Base-by-base conservation (phyloP, 208 protist species). In the Phytomonas serpens region DNA sequence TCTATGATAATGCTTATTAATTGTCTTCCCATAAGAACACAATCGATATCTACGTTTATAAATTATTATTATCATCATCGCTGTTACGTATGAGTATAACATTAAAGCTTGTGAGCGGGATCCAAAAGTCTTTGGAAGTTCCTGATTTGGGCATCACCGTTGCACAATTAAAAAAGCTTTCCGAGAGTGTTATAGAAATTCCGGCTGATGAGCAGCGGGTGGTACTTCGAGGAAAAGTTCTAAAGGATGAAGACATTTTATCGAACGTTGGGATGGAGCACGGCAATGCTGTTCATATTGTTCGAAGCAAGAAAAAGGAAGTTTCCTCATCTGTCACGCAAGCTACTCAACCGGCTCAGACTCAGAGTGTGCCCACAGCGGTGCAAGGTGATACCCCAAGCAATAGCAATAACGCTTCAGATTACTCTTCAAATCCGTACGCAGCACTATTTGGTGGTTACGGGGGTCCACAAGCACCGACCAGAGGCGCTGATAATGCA, bases 261-360 rank as follows among this genome's bases (percentile, higher is more conserved):
- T 86, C 85, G 52, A 81, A 76, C 33, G 65, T 88, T 16, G 93
- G 93, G 13, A 80, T 97, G 72, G 84, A 91, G 65, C 69, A 87
- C 42, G 93, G 89, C 1, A 87, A 82, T 66, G 88, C 88, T 33
- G 73, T 97, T 57, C 91, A 97, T 67, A 80, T 97, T 71, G 93
- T 97, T 16, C 81, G 89, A 27, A 86, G 84, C 70, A 86, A 90
- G 76, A 92, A 57, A 57, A 57, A 57, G 47, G 47, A 57, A 19
- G 11, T 23, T 27, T 6, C 47, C 19, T 57, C 47, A 19, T 57
- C 72, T 5, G 34, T 61, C 13, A 27, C 57, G 0, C 52, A 61
- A 52, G 31, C 72, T 27, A 51, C 73, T 13, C 52, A 78, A 30
- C 27, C 72, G 33, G 65, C 31, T 65, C 40, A 65, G 1, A 3